Percentiles rank a stretch among this genome's conserved stretches.
Evolutionary conservation across 2,329 filamentous ascomycete genomes (phyloP).

Genomic region (Ceratocystis huliohia): DNA sequence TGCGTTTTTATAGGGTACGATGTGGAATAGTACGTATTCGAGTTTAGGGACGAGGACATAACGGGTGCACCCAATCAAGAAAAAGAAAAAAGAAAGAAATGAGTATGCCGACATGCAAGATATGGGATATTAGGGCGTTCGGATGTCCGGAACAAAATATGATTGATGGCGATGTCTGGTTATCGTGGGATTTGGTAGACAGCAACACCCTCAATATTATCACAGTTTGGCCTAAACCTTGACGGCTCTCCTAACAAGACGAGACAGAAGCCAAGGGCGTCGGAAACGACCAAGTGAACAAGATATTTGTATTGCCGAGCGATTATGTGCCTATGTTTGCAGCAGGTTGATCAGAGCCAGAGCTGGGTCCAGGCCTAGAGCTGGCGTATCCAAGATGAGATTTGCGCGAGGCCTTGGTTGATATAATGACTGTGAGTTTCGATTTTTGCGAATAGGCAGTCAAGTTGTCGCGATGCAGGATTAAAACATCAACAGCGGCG

Average conservation of each 20-base stretch:
- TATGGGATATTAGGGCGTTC: neutral
- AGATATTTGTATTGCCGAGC: neutral
- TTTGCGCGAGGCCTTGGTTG: neutral
- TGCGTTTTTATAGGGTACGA: conserved; percentile 15
- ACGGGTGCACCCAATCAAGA: conserved; percentile 4
- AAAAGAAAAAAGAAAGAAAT: neutral
- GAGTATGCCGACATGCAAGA: neutral
- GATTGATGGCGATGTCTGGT: neutral
- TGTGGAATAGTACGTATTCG: neutral
- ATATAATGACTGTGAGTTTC: neutral
- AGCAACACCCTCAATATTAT: neutral
- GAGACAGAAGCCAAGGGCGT: neutral
- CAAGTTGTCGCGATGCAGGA: neutral
- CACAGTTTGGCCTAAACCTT: neutral
- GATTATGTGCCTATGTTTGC: neutral
- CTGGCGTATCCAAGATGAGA: neutral
- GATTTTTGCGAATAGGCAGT: no score
- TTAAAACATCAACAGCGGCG: neutral
- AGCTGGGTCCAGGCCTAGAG: neutral
- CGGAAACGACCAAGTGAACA: neutral
- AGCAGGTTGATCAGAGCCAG: neutral
- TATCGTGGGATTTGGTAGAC: neutral
- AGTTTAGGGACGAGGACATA: conserved; percentile 12
- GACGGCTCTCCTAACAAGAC: neutral
- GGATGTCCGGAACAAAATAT: neutral